These are phyloP conservation scores for Fusarium brevicatenulatum DNA, from an alignment of 2,329 filamentous ascomycete species.

Conservation along the genomic window DNA sequence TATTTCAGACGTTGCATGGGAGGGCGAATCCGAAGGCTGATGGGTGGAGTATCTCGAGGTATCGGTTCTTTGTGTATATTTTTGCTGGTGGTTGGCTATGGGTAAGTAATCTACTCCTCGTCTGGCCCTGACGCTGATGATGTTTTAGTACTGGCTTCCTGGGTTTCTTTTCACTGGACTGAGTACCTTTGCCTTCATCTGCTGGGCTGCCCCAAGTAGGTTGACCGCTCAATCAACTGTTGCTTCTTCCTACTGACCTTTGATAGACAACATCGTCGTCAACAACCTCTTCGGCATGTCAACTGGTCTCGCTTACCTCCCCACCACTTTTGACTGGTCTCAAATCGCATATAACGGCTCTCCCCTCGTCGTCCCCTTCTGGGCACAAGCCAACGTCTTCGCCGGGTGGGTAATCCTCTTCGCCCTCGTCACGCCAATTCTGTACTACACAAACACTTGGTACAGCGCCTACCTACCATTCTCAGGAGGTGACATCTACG, in stretches of 20 bases:
- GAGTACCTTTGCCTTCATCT: neutral
- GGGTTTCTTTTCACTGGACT: neutral
- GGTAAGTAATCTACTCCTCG: too few relatives aligned
- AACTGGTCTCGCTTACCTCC: neutral
- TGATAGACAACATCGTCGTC: neutral
- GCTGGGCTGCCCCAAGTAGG: slow-evolving; percentile 1
- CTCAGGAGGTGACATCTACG: neutral
- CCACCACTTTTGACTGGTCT: neutral
- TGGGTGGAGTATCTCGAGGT: neutral
- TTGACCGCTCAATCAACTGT: too few relatives aligned
- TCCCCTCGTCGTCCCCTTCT: neutral
- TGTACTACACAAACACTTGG: slow-evolving; percentile 8
- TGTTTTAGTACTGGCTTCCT: slow-evolving; percentile 6
- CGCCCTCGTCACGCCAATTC: neutral
- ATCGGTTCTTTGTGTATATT: neutral
- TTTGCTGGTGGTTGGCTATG: neutral
- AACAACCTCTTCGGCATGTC: slow-evolving; percentile 5
- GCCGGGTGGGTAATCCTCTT: neutral
- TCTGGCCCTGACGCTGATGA: too few relatives aligned
- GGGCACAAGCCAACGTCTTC: neutral
- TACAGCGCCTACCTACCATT: neutral
- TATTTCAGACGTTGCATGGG: slow-evolving; percentile 4
- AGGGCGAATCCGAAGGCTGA: neutral
- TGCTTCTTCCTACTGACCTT: neutral
- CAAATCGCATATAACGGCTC: slow-evolving; percentile 10